Conservation (phyloP, 805 yeast genomes). For the Metschnikowia lunata region DNA sequence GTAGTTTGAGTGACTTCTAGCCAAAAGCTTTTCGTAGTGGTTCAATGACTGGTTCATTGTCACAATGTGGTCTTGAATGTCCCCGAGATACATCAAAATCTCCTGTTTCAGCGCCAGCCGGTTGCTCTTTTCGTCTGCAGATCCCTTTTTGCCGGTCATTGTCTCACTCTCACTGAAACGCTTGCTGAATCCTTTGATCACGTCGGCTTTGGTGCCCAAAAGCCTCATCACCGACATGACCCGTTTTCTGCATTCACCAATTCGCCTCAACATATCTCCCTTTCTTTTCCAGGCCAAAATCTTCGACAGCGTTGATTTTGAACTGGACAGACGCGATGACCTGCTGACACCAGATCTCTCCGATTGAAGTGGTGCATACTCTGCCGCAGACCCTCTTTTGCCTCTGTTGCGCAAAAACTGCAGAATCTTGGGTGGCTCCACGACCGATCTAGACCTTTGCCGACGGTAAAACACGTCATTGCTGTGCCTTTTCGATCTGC, state of each 20-base stretch:
- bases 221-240: constrained; percentile 87
- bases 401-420: constrained; percentile 9
- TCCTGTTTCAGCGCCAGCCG: constrained; percentile 57
- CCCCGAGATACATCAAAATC: constrained; percentile 92
- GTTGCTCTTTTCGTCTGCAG: constrained; percentile 8
- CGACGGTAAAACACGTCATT: constrained; percentile 30
- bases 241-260: constrained; percentile 91
- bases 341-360: constrained; percentile 1
- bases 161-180: constrained; percentile 65
- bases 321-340: constrained; percentile 10
- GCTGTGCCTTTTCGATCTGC: constrained; percentile 7
- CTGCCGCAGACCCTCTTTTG: constrained; percentile 14
- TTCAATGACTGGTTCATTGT: constrained; percentile 95
- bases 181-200: constrained; percentile 92
- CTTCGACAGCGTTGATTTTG: constrained; percentile 48
- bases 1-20: constrained; percentile 94
- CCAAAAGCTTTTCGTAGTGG: constrained; percentile 89
- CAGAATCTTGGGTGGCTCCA: constrained; percentile 20
- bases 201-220: constrained; percentile 92
- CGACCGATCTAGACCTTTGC: constrained; percentile 35
- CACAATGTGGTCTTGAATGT: constrained; percentile 94
- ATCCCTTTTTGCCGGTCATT: constrained; percentile 2
- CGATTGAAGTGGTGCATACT: constrained; percentile 12
- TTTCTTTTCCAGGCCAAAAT: constrained; percentile 72
- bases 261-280: constrained; percentile 91